These are phyloP conservation scores for Theileria orientalis DNA, from an alignment of 169 alveolate species.

Conservation along the genomic window DNA sequence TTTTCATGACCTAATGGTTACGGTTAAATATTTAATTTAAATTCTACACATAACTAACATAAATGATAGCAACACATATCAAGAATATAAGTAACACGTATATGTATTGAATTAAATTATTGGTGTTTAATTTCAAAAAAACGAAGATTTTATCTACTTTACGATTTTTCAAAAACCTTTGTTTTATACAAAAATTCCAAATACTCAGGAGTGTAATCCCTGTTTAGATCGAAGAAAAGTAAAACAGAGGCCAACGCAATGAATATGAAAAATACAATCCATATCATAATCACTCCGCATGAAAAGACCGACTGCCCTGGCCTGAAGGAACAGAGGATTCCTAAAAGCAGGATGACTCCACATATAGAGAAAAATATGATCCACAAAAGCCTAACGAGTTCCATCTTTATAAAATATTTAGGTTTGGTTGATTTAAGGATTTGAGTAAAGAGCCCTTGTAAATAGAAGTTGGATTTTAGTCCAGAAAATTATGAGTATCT, in stretches of 20 bases:
- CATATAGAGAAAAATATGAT: conserved; percentile 8
- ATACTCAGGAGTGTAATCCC: conserved; percentile 11
- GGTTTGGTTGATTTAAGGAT: no score
- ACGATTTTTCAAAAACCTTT: not conserved
- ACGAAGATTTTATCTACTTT: no score
- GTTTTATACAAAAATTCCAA: conserved; percentile 4
- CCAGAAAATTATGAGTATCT: no score
- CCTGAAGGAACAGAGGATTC: conserved; percentile 12
- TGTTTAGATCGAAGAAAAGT: not conserved
- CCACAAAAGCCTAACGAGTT: conserved; percentile 6
- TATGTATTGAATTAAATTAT: not conserved
- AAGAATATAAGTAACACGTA: no score
- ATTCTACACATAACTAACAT: no score
- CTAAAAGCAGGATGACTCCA: conserved; percentile 4
- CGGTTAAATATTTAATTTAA: no score
- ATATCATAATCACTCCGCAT: conserved; percentile 7
- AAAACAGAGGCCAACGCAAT: not conserved
- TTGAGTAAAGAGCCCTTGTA: no score
- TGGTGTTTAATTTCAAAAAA: not conserved
- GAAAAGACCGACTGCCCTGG: conserved; percentile 3
- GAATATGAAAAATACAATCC: conserved; percentile 17
- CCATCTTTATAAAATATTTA: not conserved
- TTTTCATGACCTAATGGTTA: no score
- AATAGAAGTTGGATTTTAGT: no score
- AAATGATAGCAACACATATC: not conserved